Percentiles rank a stretch among this genome's conserved stretches.
Conservation (phyloP, 306 rosid species). For the Macrotyloma uniflorum region DNA sequence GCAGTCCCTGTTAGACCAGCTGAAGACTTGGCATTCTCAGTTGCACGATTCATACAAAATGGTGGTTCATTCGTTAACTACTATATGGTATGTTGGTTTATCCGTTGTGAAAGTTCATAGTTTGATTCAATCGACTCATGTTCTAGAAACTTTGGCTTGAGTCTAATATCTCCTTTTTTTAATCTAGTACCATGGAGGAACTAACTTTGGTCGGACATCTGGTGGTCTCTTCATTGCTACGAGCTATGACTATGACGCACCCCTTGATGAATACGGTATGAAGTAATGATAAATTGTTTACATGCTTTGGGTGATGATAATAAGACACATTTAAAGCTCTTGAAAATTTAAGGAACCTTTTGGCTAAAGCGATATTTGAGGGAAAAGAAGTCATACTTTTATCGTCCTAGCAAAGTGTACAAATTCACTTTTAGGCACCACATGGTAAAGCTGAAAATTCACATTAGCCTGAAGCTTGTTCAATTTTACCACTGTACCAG, state of each 20-base stretch:
- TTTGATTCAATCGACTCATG: constrained; percentile 7
- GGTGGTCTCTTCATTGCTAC: constrained; percentile 91
- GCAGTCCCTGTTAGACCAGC: constrained; percentile 83
- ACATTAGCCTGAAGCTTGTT: constrained; percentile 38
- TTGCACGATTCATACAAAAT: constrained; percentile 86
- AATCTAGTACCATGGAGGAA: constrained; percentile 95
- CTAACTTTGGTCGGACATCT: constrained; percentile 89
- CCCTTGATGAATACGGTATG: constrained; percentile 89
- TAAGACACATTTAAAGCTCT: not conserved
- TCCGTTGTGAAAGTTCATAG: constrained; percentile 1
- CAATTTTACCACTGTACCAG: constrained; percentile 33
- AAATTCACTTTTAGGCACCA: constrained; percentile 23
- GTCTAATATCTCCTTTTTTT: constrained; percentile 3
- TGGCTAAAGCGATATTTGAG: not conserved
- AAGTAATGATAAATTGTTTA: constrained; percentile 1
- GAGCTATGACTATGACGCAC: constrained; percentile 97
- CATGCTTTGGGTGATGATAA: not conserved
- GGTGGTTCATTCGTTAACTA: constrained; percentile 89
- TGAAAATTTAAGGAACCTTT: constrained; percentile 1
- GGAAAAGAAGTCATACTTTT: not conserved
- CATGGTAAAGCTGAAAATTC: constrained; percentile 12
- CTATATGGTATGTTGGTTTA: constrained; percentile 68
- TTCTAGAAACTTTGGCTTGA: not conserved
- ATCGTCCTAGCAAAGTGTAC: not conserved
- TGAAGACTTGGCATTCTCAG: constrained; percentile 86